Base-by-base conservation (phyloP, 495 filamentous ascomycete genomes). In the Aspergillus egyptiacus region DNA sequence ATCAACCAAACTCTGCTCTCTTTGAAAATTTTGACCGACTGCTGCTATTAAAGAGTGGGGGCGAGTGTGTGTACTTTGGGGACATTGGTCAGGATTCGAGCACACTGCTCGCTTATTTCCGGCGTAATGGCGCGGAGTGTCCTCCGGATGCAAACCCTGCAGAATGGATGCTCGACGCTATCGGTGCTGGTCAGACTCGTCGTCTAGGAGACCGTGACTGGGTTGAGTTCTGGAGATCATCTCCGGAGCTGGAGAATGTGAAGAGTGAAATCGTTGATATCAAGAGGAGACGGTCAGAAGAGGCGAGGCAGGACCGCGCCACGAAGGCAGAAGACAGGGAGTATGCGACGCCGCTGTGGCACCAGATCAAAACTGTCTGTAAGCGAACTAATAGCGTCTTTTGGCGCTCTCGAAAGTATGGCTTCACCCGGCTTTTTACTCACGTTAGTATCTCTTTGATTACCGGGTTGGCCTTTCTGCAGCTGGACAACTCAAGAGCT, bases 91-190 rank as follows among this genome's bases (percentile, higher is more conserved):
- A 76, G 17, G 75, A 79, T 48, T 74, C 71, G 13, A 57, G 66
- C 6, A 66, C 61, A 55, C 70, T 53, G 65, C 81, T 57, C 73
- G 72, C 64, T 83, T 94, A 95, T 65, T 95, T 95, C 56, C 78
- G 82, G 56, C 74, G 78, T 38, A 83, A 89, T 58, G 84, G 87
- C 22, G 87, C 85, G 6, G 70, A 78, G 13, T 96, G 89, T 63
- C 86, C 86, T 0, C 49, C 70, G 5, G 79, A 83, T n/a, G 82
- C 84, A 8, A 97, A 78, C 47, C 89, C 89, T 14, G 91, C 91
- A 7, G 91, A 96, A 60, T 91, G 86, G 79, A 95, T 96, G 87
- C 75, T 96, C 28, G 88, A 95, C 56, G 85, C 48, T 6, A 93
- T 87, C 43, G 93, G 89, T 37, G 67, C 67, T 8, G 69, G 67